Base-by-base conservation (phyloP, 2,329 filamentous ascomycete genomes). In the Fusarium hainanense region DNA sequence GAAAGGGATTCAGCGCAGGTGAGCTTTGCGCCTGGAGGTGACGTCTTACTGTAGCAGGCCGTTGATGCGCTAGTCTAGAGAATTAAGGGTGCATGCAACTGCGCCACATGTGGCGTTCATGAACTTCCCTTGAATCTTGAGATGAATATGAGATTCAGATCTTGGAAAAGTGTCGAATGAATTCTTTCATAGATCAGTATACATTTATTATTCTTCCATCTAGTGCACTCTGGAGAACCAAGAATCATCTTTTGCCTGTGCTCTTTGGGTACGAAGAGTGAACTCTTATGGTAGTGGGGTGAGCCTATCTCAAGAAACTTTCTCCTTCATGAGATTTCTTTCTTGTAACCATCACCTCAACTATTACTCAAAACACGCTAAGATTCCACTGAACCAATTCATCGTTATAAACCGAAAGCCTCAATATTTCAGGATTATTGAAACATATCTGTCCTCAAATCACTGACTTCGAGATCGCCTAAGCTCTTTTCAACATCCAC, bases 81-180 rank as follows among this genome's bases (percentile, higher is more conserved):
- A 62, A 40, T 28, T 54, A 42, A 52, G 42, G 28, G 40, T 50
- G 48, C 44, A 66, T 46, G 20, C 5, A 42, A 41, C 68, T 69
- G 68, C 54, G 68, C 68, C 68, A 71, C 68, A 63, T 61, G 68
- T 70, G 68, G 68, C 68, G 58, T 16, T 28, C 20, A 42, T 21
- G 1, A 41, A 27, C n/a, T 32, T 28, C 25, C 13, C 41, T 28
- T 27, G 10, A 14, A 12, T 23, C 14, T 27, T 47, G 27, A 41
- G 12, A 20, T 23, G 18, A 28, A 27, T n/a, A 9, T n/a, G 13
- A n/a, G n/a, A 20, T 27, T 13, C 18, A 20, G 10, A 42, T 20
- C 3, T 40, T 4, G 11, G 18, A 27, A 25, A 44, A 47, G 16
- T 4, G n/a, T 20, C 14, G 12, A 16, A 23, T 18, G 6, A 7